Percentiles rank a stretch among this genome's conserved stretches.
Conservation (phyloP, 345 rosid species). For the Acer saccharum region DNA sequence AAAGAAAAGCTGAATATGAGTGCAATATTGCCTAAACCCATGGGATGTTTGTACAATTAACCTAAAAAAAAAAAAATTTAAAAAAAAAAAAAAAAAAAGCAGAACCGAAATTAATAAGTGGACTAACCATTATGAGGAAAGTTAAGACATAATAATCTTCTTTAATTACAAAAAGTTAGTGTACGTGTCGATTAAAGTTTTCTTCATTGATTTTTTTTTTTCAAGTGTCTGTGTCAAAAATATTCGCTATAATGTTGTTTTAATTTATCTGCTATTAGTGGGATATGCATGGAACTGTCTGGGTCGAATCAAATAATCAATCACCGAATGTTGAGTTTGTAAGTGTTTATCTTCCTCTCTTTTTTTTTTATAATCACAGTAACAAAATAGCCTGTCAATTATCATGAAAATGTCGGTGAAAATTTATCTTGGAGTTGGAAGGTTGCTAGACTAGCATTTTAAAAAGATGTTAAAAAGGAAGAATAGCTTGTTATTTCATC, state of each 20-base stretch:
- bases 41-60: too few relatives aligned
- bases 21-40: too few relatives aligned
- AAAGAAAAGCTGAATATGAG: too few relatives aligned
- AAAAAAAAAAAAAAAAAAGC: background rate
- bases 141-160: background rate
- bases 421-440: background rate
- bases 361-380: too few relatives aligned
- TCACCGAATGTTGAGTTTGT: constrained; percentile 8
- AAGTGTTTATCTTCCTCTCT: background rate
- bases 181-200: background rate
- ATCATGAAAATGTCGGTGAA: constrained; percentile 1
- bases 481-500: background rate
- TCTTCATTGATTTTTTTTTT: background rate
- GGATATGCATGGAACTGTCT: background rate
- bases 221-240: constrained; percentile 7
- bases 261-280: background rate
- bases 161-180: constrained; percentile 9
- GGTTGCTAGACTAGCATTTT: background rate
- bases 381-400: background rate
- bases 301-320: background rate
- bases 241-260: background rate
- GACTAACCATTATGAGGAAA: constrained; percentile 2
- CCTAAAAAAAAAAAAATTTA: background rate
- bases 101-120: background rate
- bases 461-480: background rate